Percentiles rank a stretch among this genome's conserved stretches.
phyloP scores from a whole-genome alignment of 2,329 filamentous ascomycete genomes.

The Orbilia quercus region DNA sequence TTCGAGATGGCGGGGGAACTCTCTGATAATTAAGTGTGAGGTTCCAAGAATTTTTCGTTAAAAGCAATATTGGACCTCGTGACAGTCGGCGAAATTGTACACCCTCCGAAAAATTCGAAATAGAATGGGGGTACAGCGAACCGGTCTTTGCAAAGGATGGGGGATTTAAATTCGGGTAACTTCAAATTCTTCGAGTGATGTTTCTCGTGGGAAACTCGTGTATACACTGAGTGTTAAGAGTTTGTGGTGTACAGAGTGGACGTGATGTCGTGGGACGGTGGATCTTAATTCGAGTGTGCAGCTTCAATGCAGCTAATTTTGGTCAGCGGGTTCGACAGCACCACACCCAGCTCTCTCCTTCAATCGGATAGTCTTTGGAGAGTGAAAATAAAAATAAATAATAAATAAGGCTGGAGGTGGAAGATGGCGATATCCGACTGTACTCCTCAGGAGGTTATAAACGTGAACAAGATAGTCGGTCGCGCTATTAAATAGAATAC shows the following conservation, averaged over 20 bases:
- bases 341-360: conserved; percentile 32
- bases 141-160: conserved; percentile 15
- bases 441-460: no score
- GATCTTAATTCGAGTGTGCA: conserved; percentile 32
- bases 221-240: not conserved
- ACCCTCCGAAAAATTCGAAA: conserved; percentile 19
- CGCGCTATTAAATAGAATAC: no score
- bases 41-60: conserved; percentile 31
- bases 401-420: conserved; percentile 17
- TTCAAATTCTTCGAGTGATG: not conserved
- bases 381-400: no score
- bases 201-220: conserved; percentile 3
- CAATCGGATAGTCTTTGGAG: conserved; percentile 19
- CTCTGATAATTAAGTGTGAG: conserved; percentile 4
- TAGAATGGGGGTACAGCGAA: conserved; percentile 10
- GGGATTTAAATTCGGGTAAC: conserved; percentile 13
- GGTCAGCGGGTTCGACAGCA: conserved; percentile 50
- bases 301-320: conserved; percentile 48
- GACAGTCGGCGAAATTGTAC: conserved; percentile 49
- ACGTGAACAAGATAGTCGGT: conserved; percentile 12
- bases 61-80: conserved; percentile 51
- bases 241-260: conserved; percentile 9
- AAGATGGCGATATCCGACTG: conserved; percentile 53
- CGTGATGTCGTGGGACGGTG: conserved; percentile 19
- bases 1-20: conserved; percentile 33